Evolutionary conservation across 768 basidiomycete genomes (phyloP), one percentile per base, ranked within the genome.

Genomic region (Russula vinacea): DNA sequence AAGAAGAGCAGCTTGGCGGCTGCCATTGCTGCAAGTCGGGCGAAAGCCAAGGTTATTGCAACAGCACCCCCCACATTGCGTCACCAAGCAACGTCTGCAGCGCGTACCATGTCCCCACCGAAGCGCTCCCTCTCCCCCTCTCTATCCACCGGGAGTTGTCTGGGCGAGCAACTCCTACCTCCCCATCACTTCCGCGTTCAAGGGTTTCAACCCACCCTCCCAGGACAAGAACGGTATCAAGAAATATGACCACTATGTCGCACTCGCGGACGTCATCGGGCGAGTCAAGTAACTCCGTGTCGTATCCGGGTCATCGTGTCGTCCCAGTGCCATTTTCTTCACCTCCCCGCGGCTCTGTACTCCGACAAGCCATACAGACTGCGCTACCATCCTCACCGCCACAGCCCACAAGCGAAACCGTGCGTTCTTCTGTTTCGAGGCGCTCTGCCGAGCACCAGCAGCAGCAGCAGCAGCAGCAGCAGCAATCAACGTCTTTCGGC

Each of bases 1-100:
- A 94, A 93, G 77, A 94, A 94, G 74, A 84, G 84, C 51, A 92
- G 90, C 62, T 79, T 94, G 60, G 88, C 90, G 45, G 90, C 93
- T 10, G 85, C 91, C 26, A 90, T 95, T 70, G 94, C 94, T 45
- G 92, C 94, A 24, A 94, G 90, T 72, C 83, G 93, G 26, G 91
- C 89, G 17, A 95, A 92, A 72, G 90, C 91, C 17, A 92, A 87
- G 70, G 87, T 84, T 24, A 91, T 91, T 65, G 90, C 92, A 2
- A 86, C 81, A 37, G 89, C 90, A 10, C 92, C 92, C 22, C 92
- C 92, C 4, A 83, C 83, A 56, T 78, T 91, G 55, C 82, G 88
- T 58, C 92, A 93, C 73, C 90, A 92, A 72, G 89, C 90, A 6
- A 92, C 89, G 10, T 89, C 90, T 55, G 78, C 82, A 17, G 79